Evolutionary conservation across 768 basidiomycete genomes (phyloP).

Genomic region (Phlebiopsis gigantea): DNA sequence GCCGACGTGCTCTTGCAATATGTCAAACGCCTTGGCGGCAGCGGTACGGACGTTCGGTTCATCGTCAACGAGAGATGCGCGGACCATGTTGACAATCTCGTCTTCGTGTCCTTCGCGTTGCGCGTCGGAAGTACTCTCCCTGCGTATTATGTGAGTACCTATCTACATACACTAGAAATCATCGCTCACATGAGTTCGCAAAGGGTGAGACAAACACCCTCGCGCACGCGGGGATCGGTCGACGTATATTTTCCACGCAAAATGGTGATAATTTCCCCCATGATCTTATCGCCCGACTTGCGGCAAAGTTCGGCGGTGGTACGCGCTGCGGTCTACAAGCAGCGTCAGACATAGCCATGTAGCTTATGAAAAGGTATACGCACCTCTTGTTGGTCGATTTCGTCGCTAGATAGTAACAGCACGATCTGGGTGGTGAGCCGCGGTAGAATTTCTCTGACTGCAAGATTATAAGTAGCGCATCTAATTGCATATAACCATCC

Average conservation of each 20-base stretch:
- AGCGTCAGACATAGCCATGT: not conserved
- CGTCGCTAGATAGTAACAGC: constrained; percentile 68
- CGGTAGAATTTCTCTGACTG: constrained; percentile 86
- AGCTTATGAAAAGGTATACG: not conserved
- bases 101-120: constrained; percentile 88
- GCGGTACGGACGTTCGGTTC: constrained; percentile 82
- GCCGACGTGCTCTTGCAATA: constrained; percentile 88
- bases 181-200: constrained; percentile 85
- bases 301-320: constrained; percentile 87
- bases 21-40: constrained; percentile 86
- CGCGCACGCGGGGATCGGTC: constrained; percentile 55
- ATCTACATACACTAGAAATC: not conserved
- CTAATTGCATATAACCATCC: not conserved
- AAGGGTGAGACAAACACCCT: constrained; percentile 85
- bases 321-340: constrained; percentile 71
- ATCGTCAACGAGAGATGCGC: constrained; percentile 82
- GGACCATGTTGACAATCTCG: constrained; percentile 81
- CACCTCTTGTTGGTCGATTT: constrained; percentile 89
- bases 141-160: constrained; percentile 26
- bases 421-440: constrained; percentile 79
- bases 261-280: constrained; percentile 79
- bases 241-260: constrained; percentile 64
- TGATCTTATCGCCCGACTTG: constrained; percentile 90
- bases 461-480: constrained; percentile 7
- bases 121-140: constrained; percentile 76